phyloP scores from a whole-genome alignment of 108 stramenopile genomes.

The Chaetoceros tenuissimus region DNA sequence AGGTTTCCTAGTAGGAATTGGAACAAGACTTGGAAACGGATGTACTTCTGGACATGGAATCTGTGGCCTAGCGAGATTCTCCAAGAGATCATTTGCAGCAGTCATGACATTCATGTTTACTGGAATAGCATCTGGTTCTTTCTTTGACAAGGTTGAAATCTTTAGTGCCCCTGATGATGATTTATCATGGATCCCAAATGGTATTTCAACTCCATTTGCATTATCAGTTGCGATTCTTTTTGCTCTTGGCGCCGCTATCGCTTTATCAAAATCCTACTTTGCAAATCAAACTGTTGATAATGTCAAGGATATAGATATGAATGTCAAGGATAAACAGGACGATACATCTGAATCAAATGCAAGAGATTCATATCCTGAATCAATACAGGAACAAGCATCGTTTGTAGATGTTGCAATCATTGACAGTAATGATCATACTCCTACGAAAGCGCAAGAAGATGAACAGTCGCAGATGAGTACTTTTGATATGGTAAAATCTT shows the following conservation, averaged over 20 bases:
- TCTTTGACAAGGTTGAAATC: too few species aligned
- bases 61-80: constrained; percentile 76
- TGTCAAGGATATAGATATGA: constrained; percentile 11
- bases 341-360: too few species aligned
- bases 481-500: too few species aligned
- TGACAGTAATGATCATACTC: too few species aligned
- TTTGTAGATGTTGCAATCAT: too few species aligned
- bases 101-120: constrained; percentile 69
- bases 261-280: background rate
- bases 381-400: too few species aligned
- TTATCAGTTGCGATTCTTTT: background rate
- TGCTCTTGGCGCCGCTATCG: background rate
- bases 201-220: background rate
- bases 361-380: too few species aligned
- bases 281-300: background rate
- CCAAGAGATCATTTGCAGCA: constrained; percentile 59
- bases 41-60: constrained; percentile 72
- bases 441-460: too few species aligned
- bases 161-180: background rate
- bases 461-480: too few species aligned
- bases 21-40: constrained; percentile 61
- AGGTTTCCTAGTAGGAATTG: constrained; percentile 68
- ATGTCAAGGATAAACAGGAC: constrained; percentile 4
- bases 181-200: background rate
- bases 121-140: constrained; percentile 29